Evolutionary conservation across 371 early-diverging fungal species (phyloP).

Genomic region (Mucor mucedo): DNA sequence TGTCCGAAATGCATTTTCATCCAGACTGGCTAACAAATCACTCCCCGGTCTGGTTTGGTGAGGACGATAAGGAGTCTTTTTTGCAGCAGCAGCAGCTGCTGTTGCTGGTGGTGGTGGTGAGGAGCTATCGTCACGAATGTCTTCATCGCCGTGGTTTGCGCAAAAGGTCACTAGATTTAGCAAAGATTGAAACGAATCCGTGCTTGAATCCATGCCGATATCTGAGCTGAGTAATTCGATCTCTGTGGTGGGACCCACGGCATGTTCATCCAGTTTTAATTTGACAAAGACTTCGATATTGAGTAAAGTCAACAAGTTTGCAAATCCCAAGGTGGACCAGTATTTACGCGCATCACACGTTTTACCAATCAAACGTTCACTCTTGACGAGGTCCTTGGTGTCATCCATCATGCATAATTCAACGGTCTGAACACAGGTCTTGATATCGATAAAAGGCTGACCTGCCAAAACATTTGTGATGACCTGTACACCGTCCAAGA

Average conservation of each 20-base stretch:
- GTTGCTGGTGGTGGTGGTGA: neutral
- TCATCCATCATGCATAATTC: constrained; percentile 54
- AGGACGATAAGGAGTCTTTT: neutral
- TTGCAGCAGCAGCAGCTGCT: too few species aligned
- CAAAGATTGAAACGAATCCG: constrained; percentile 77
- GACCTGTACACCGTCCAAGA: constrained; percentile 62
- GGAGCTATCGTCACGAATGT: too few species aligned
- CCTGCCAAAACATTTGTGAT: constrained; percentile 56
- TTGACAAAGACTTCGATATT: constrained; percentile 50
- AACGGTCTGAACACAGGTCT: constrained; percentile 42
- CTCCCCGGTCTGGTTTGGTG: constrained; percentile 14
- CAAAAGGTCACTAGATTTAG: constrained; percentile 56
- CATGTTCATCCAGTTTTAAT: constrained; percentile 38
- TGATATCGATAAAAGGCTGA: constrained; percentile 52
- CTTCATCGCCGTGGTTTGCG: constrained; percentile 34
- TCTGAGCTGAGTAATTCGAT: constrained; percentile 28
- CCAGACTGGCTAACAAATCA: constrained; percentile 58
- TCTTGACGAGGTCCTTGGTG: constrained; percentile 20
- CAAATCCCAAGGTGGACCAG: constrained; percentile 49
- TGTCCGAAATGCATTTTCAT: constrained; percentile 62
- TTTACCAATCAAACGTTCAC: constrained; percentile 20
- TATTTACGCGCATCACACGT: constrained; percentile 36
- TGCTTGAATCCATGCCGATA: constrained; percentile 62
- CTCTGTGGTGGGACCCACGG: constrained; percentile 20
- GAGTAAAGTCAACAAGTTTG: constrained; percentile 37